Conservation (phyloP, 1,139 yeast species). For the Lodderomyces elongisporus region DNA sequence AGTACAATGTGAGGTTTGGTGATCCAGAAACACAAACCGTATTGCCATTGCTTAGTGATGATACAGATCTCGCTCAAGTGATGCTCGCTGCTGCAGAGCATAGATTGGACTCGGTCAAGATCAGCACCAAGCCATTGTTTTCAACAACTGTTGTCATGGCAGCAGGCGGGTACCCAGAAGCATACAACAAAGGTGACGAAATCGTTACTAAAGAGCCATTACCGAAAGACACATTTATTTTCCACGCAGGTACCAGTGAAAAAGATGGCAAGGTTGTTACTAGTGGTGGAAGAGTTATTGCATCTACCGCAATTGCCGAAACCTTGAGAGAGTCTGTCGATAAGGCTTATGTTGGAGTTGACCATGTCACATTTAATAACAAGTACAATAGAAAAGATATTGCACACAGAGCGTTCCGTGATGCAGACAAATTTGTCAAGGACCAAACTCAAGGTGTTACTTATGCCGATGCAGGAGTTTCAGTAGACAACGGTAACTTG, state of each 20-base stretch:
- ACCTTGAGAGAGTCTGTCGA: slow-evolving; percentile 77
- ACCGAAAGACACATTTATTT: slow-evolving; percentile 59
- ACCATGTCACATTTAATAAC: slow-evolving; percentile 62
- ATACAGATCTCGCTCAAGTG: slow-evolving; percentile 87
- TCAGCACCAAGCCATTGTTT: slow-evolving; percentile 57
- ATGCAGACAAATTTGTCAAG: slow-evolving; percentile 21
- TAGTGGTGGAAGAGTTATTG: slow-evolving; percentile 95
- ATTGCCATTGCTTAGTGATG: slow-evolving; percentile 73
- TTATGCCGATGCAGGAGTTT: slow-evolving; percentile 93
- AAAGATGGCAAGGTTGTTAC: slow-evolving; percentile 64
- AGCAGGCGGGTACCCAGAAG: slow-evolving; percentile 95
- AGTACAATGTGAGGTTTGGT: slow-evolving; percentile 96
- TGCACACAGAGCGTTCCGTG: slow-evolving; percentile 91
- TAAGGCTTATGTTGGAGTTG: slow-evolving; percentile 82
- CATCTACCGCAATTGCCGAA: slow-evolving; percentile 80
- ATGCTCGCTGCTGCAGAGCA: slow-evolving; percentile 94
- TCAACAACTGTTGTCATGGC: slow-evolving; percentile 94
- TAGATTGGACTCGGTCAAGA: slow-evolving; percentile 78
- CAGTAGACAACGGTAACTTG: slow-evolving; percentile 90
- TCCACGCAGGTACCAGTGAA: slow-evolving; percentile 88
- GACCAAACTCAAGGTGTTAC: slow-evolving; percentile 47
- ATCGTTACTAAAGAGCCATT: slow-evolving; percentile 54
- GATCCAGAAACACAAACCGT: slow-evolving; percentile 99
- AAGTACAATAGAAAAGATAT: slow-evolving; percentile 88
- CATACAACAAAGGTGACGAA: slow-evolving; percentile 80